phyloP scores from a whole-genome alignment of 352 stramenopile species.

The Globisporangium abappressorium region DNA sequence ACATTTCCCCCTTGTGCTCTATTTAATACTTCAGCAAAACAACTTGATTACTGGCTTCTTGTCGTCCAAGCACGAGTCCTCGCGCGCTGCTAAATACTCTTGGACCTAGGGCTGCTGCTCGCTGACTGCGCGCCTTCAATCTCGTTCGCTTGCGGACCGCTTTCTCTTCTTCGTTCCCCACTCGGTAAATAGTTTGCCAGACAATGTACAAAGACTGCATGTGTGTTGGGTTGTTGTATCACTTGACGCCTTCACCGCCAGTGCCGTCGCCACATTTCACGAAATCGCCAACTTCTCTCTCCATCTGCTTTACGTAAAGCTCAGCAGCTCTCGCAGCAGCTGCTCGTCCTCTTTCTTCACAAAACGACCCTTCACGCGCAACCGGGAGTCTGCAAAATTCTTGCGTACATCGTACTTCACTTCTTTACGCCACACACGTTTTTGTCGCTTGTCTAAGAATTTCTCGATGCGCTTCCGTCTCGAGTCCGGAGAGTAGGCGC shows the following conservation, averaged over 20 bases:
- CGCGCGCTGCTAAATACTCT: slow-evolving; percentile 16
- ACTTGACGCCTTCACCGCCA: not conserved
- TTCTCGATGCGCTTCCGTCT: slow-evolving; percentile 91
- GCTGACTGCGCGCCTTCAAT: slow-evolving; percentile 1
- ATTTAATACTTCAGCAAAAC: slow-evolving; percentile 11
- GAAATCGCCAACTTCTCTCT: slow-evolving; percentile 1
- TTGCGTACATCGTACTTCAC: slow-evolving; percentile 99
- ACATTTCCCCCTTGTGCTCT: slow-evolving; percentile 6
- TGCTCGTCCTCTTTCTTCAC: slow-evolving; percentile 98
- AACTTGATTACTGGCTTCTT: slow-evolving; percentile 13
- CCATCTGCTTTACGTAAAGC: slow-evolving; percentile 61
- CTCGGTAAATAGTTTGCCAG: slow-evolving; percentile 20
- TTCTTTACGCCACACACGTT: slow-evolving; percentile 93
- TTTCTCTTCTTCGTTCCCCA: slow-evolving; percentile 8
- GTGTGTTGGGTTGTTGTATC: not conserved
- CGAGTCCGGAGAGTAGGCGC: slow-evolving; percentile 94
- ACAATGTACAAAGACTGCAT: slow-evolving; percentile 19
- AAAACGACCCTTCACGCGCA: slow-evolving; percentile 96
- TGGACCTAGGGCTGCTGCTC: slow-evolving; percentile 8
- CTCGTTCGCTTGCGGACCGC: slow-evolving; percentile 2
- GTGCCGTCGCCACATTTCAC: not conserved
- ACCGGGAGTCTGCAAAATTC: slow-evolving; percentile 96
- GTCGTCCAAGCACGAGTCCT: slow-evolving; percentile 12
- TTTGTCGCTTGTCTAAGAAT: slow-evolving; percentile 95
- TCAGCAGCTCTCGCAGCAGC: slow-evolving; percentile 79